Evolutionary conservation across 23 red algal species (phyloP).

Genomic region (Chondrus crispus): DNA sequence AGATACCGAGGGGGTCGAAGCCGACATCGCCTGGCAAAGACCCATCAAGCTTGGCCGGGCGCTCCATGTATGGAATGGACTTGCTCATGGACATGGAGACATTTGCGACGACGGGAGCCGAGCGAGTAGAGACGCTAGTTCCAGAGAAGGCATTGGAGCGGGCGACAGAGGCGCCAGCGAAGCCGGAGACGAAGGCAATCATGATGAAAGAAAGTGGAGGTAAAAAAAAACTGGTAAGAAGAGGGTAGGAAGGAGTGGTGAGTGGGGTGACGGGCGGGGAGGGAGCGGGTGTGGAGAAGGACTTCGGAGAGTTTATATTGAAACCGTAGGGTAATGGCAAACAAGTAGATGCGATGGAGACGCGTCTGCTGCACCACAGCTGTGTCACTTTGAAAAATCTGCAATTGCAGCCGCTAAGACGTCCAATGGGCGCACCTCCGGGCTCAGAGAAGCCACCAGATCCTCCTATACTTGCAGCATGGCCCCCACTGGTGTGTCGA

Average conservation of each 20-base stretch:
- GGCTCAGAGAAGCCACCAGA: no score
- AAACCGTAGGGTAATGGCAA: no score
- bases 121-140: neutral
- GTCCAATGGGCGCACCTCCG: no score
- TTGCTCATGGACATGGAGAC: slow-evolving; percentile 41
- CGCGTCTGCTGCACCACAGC: no score
- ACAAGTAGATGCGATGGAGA: no score
- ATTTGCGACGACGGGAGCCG: slow-evolving; percentile 33
- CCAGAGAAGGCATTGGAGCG: slow-evolving; percentile 32
- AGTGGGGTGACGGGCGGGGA: neutral
- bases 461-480: no score
- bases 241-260: neutral
- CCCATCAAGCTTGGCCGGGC: slow-evolving; percentile 71
- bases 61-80: slow-evolving; percentile 76
- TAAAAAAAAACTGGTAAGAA: neutral
- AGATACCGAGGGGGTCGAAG: slow-evolving; percentile 87
- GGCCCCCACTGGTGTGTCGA: no score
- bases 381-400: no score
- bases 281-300: neutral
- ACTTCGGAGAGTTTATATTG: neutral
- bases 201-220: neutral
- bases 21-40: slow-evolving; percentile 52
- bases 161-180: slow-evolving; percentile 13
- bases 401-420: no score
- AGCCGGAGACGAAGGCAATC: slow-evolving; percentile 59